Base-by-base conservation (phyloP, 1,284 basidiomycete genomes). In the Heliocybe sulcata region DNA sequence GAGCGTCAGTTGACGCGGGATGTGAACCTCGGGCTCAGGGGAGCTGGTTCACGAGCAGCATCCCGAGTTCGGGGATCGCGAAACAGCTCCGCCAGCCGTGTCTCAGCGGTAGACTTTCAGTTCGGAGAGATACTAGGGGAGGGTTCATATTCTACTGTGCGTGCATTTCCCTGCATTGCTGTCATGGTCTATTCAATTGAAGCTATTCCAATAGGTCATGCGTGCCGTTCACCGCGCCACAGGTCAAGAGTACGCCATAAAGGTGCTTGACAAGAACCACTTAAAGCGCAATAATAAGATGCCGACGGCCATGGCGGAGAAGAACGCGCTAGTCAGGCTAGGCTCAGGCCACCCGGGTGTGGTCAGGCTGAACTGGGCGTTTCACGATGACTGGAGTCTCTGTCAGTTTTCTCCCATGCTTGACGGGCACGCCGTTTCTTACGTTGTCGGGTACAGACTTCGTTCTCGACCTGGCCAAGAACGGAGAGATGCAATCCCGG, bases 381-480 rank as follows among this genome's bases (percentile, higher is more conserved):
- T 94, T 65, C 91, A 93, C 59, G 92, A 95, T 65, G 78, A 84
- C 23, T 85, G 81, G 73, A 87, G 87, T 67, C 74, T 94, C 53
- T 95, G 91, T 94, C 67, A 75, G 86, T 79, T 29, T 51, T 58
- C 33, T 61, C 57, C 26, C 57, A 55, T 38, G 35, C 9, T 64
- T 11, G n/a, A 23, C 16, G 22, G 12, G 29, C 31, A 6, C 33
- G 22, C 25, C 23, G 8, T 47, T 38, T n/a, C 26, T 52, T 45
- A 16, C 23, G 23, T 49, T n/a, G 4, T 48, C 38, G 31, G n/a
- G 20, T 42, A 16, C 62, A 96, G 94, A 93, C 70, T 97, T 95
- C 62, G 93, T 95, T 0, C 77, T 97, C 58, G 94, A 97, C 67
- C 77, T 94, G 14, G 92, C 90, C 0, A 76, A 78, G n/a, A 94